Percentiles rank a stretch among this genome's conserved stretches.
Conservation (phyloP, 2,329 filamentous ascomycete genomes). For the Phyllachora maydis region DNA sequence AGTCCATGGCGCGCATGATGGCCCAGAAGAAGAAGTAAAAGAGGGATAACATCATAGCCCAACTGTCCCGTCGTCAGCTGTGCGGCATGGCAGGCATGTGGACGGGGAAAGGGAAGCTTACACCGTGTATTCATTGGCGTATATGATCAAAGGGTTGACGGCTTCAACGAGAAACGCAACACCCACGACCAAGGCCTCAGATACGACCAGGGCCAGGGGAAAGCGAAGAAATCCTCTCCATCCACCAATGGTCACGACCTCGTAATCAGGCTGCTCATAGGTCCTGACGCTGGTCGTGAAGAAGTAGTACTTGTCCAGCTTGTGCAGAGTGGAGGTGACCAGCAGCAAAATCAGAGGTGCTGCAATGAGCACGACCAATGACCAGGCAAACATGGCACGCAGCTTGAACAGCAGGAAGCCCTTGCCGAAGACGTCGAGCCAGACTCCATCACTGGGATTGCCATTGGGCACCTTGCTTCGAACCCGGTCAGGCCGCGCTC, state of each 20-base stretch:
- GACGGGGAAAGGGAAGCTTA: conserved; percentile 11
- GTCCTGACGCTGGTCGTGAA: conserved; percentile 43
- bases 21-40: conserved; percentile 75
- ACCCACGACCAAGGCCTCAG: conserved; percentile 48
- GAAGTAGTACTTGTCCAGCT: conserved; percentile 69
- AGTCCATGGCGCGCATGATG: conserved; percentile 57
- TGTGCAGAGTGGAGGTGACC: conserved; percentile 46
- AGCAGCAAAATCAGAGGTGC: conserved; percentile 54
- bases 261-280: conserved; percentile 36
- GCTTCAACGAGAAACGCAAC: conserved; percentile 59
- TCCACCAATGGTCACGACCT: conserved; percentile 46
- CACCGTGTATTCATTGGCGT: conserved; percentile 72
- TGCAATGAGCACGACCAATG: conserved; percentile 62
- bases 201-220: conserved; percentile 50
- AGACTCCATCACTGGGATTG: conserved; percentile 50
- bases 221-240: conserved; percentile 72
- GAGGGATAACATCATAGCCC: conserved; percentile 67
- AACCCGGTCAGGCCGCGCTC: conserved; percentile 29
- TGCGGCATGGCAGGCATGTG: neutral
- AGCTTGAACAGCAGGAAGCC: conserved; percentile 62
- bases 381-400: conserved; percentile 72
- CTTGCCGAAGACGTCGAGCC: conserved; percentile 82
- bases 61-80: conserved; percentile 18
- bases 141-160: conserved; percentile 76
- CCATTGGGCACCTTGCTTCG: conserved; percentile 45